Percentiles rank a stretch among this genome's conserved stretches.
These are phyloP conservation scores for Neurospora sp. DNA, from an alignment of 495 filamentous ascomycete species.

Conservation along the genomic window DNA sequence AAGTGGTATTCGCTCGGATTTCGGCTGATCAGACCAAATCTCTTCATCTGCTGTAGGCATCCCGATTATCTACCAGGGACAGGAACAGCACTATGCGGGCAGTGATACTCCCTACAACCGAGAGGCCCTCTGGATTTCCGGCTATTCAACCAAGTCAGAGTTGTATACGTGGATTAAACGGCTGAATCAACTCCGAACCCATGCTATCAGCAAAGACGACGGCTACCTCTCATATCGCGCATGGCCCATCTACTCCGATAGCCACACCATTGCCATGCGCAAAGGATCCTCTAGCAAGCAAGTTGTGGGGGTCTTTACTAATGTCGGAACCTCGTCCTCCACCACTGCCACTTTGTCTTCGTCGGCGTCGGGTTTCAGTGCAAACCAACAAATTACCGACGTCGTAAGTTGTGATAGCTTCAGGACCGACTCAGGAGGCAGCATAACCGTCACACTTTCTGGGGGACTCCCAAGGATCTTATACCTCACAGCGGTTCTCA, in stretches of 20 bases:
- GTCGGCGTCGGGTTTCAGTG: constrained; percentile 29
- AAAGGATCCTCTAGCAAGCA: constrained; percentile 49
- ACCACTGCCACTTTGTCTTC: constrained; percentile 39
- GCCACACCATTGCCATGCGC: constrained; percentile 48
- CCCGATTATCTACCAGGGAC: constrained; percentile 43
- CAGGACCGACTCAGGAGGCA: constrained; percentile 33
- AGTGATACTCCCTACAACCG: constrained; percentile 52
- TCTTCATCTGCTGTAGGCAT: constrained; percentile 17
- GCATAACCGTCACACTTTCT: constrained; percentile 34
- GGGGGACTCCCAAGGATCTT: constrained; percentile 43
- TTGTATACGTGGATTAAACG: constrained; percentile 51
- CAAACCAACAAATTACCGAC: constrained; percentile 33
- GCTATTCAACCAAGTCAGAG: constrained; percentile 46
- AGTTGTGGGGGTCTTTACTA: constrained; percentile 52
- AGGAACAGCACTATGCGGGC: constrained; percentile 62
- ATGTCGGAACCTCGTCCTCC: constrained; percentile 39
- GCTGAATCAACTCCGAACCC: constrained; percentile 46
- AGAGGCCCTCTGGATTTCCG: constrained; percentile 63
- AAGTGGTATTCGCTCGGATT: neutral
- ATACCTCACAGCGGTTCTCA: constrained; percentile 27
- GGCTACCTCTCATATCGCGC: constrained; percentile 45
- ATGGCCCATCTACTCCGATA: constrained; percentile 45
- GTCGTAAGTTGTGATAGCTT: constrained; percentile 38
- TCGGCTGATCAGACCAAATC: neutral
- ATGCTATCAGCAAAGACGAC: constrained; percentile 37